Conservation (phyloP, 345 rosid genomes). For the Durio zibethinus region DNA sequence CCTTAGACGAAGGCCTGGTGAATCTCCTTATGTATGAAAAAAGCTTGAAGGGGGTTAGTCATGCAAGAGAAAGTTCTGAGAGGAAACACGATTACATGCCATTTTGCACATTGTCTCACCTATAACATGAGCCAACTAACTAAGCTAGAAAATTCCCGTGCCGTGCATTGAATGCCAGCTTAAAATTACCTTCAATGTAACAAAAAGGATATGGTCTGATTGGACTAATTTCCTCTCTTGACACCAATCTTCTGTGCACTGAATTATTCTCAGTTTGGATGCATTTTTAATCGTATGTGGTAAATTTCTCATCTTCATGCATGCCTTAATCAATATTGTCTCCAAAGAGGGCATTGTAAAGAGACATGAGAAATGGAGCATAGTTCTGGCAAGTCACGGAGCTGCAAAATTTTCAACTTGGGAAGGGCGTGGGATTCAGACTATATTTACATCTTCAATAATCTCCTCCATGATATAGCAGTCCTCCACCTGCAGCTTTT, state of each 20-base stretch:
- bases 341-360: slow-evolving; percentile 2
- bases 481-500: slow-evolving; percentile 9
- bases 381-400: slow-evolving; percentile 2
- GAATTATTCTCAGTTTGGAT: slow-evolving; percentile 2
- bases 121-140: not conserved
- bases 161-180: not conserved
- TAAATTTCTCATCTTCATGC: slow-evolving; percentile 4
- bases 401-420: slow-evolving; percentile 8
- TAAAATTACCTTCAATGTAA: not conserved
- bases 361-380: slow-evolving; percentile 2
- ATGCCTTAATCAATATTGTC: not conserved
- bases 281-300: not conserved
- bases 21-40: not conserved
- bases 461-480: not conserved
- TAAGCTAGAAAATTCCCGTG: not conserved
- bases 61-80: not conserved
- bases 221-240: not conserved
- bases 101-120: not conserved
- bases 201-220: not conserved
- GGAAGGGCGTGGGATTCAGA: not conserved
- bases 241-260: slow-evolving; percentile 13
- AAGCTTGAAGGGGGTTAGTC: not conserved
- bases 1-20: not conserved
- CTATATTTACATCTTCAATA: not conserved
- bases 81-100: not conserved